A percentile compares a stretch with the other conserved stretches of the same genome.
phyloP scores from a whole-genome alignment of 2,329 filamentous ascomycete species.

The Penicillium sp. region DNA sequence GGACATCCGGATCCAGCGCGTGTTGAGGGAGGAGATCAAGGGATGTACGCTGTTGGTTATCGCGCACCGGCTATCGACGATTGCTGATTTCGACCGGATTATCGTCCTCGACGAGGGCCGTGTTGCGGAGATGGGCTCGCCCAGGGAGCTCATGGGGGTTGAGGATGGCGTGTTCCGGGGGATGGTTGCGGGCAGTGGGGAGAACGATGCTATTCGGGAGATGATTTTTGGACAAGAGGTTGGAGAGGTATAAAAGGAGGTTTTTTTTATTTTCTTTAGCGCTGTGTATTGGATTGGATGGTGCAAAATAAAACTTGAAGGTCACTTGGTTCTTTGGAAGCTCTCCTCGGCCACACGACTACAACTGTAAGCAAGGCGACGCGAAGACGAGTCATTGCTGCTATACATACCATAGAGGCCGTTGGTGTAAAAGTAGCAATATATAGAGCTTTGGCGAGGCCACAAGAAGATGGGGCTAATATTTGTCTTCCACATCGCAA shows the following conservation, averaged over 20 bases:
- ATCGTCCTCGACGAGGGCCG: constrained; percentile 16
- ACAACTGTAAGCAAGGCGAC: too few species aligned
- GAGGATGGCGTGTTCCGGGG: constrained; percentile 6
- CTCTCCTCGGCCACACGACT: too few species aligned
- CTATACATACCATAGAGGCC: too few species aligned
- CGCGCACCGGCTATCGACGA: constrained; percentile 19
- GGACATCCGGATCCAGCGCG: constrained; percentile 14
- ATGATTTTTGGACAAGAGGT: constrained; percentile 3
- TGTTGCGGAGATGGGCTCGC: constrained; percentile 6
- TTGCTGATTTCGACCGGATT: constrained; percentile 16
- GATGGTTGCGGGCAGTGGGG: constrained; percentile 12
- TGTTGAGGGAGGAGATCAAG: constrained; percentile 4
- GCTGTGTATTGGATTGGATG: too few species aligned
- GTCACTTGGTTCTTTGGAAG: too few species aligned
- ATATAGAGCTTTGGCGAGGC: too few species aligned
- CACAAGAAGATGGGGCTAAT: too few species aligned
- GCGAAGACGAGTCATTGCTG: too few species aligned
- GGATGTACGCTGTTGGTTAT: constrained; percentile 17
- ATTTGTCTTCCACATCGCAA: too few species aligned
- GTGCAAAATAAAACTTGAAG: too few species aligned
- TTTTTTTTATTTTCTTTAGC: too few species aligned
- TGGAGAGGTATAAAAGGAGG: not conserved
- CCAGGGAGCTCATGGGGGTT: not conserved
- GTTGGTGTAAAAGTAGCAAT: too few species aligned
- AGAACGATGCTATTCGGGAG: constrained; percentile 1